These are phyloP conservation scores for Erythrobasidium hasegawianum DNA, from an alignment of 1,284 basidiomycete species.

Conservation along the genomic window DNA sequence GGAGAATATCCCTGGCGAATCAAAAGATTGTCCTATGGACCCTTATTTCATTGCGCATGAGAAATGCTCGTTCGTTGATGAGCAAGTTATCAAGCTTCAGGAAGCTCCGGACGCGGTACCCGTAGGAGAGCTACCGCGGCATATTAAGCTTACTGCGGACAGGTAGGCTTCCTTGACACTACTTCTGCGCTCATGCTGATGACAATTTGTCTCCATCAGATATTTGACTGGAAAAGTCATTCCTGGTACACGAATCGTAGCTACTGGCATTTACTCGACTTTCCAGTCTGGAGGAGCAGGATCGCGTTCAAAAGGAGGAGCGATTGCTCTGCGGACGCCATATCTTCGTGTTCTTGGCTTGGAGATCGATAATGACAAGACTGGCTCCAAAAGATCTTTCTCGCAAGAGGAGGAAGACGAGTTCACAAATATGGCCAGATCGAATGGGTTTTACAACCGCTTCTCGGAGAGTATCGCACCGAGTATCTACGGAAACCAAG, in stretches of 20 bases:
- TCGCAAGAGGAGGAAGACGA: conserved; percentile 97
- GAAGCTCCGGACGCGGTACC: conserved; percentile 99
- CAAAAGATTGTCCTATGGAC: conserved; percentile 90
- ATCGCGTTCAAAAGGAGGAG: conserved; percentile 59
- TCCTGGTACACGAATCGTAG: conserved; percentile 88
- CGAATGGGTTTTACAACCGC: conserved; percentile 85
- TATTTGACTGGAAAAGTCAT: conserved; percentile 86
- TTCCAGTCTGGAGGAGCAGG: conserved; percentile 75
- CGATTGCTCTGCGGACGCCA: conserved; percentile 83
- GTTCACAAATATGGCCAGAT: conserved; percentile 71
- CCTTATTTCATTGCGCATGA: conserved; percentile 96
- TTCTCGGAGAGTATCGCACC: conserved; percentile 94
- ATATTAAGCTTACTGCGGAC: conserved; percentile 90
- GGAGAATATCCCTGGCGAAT: conserved; percentile 59
- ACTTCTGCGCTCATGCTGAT: neutral
- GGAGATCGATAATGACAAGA: conserved; percentile 71
- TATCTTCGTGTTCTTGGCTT: conserved; percentile 92
- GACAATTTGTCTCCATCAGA: conserved; percentile 38
- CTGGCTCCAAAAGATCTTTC: conserved; percentile 66
- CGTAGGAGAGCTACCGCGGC: conserved; percentile 92
- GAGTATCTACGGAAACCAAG: conserved; percentile 91
- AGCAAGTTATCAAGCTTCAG: conserved; percentile 94
- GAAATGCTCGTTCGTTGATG: conserved; percentile 90
- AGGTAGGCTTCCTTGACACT: conserved; percentile 50
- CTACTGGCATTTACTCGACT: conserved; percentile 95